phyloP scores from a whole-genome alignment of 768 basidiomycete species.

The Pisolithus albus region DNA sequence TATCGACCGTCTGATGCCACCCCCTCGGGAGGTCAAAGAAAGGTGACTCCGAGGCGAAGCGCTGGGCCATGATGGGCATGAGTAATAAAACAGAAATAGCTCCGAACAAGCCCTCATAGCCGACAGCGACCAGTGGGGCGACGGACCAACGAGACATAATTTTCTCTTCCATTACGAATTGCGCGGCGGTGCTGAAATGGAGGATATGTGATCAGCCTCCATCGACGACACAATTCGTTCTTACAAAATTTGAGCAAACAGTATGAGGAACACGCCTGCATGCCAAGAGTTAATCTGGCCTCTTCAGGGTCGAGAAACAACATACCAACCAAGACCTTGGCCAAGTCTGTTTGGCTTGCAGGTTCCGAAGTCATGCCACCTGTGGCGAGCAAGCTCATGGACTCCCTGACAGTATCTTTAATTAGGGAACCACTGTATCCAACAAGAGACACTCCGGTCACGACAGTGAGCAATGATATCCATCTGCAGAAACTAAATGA shows the following conservation, averaged over 20 bases:
- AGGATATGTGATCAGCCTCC: background rate
- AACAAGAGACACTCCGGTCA: conserved; percentile 75
- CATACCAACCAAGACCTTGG: conserved; percentile 66
- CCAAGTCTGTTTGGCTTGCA: conserved; percentile 53
- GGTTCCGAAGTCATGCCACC: conserved; percentile 37
- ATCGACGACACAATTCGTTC: conserved; percentile 17
- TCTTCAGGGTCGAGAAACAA: conserved; percentile 1
- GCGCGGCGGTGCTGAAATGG: conserved; percentile 66
- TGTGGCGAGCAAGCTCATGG: conserved; percentile 19
- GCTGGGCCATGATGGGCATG: conserved; percentile 74
- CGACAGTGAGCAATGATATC: conserved; percentile 84
- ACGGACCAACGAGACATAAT: conserved; percentile 86
- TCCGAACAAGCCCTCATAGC: conserved; percentile 92
- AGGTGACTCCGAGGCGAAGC: conserved; percentile 53
- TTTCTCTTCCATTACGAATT: conserved; percentile 96
- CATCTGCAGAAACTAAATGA: conserved; percentile 47
- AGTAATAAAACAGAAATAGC: conserved; percentile 68
- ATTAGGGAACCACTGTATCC: conserved; percentile 86
- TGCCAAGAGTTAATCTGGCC: conserved; percentile 1
- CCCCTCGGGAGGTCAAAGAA: conserved; percentile 89
- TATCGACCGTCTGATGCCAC: conserved; percentile 81
- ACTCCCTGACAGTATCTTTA: conserved; percentile 61
- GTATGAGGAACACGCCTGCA: conserved; percentile 79
- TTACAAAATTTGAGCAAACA: conserved; percentile 94
- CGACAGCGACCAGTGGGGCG: conserved; percentile 87